These are phyloP conservation scores for Cucurbita argyrosperma DNA, from an alignment of 306 rosid species.

Conservation along the genomic window DNA sequence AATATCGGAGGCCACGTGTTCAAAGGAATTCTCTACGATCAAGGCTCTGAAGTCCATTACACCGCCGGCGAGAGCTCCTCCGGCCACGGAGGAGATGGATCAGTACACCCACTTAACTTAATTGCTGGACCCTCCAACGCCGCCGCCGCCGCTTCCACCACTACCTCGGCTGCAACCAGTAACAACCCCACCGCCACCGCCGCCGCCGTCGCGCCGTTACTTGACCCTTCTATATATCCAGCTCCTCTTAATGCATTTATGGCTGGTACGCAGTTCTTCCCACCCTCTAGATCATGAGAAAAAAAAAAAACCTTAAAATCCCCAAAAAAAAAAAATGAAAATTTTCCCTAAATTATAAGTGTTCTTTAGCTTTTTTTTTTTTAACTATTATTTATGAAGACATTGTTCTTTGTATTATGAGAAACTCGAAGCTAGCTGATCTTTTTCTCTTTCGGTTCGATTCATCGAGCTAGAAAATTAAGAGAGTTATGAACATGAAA, in stretches of 20 bases:
- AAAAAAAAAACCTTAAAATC: background rate
- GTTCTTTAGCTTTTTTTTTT: background rate
- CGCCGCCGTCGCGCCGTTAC: conserved; percentile 7
- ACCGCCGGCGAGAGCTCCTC: conserved; percentile 45
- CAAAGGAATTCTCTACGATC: conserved; percentile 91
- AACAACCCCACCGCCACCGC: background rate
- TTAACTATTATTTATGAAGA: background rate
- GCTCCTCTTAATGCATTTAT: conserved; percentile 74
- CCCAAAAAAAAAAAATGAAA: background rate
- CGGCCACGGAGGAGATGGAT: conserved; percentile 30
- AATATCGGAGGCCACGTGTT: conserved; percentile 88
- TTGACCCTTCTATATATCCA: conserved; percentile 65
- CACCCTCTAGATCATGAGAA: conserved; percentile 56
- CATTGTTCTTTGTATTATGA: no score
- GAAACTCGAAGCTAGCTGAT: no score
- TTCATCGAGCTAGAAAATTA: no score
- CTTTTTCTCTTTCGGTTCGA: no score
- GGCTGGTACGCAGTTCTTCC: conserved; percentile 97
- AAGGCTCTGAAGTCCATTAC: conserved; percentile 48
- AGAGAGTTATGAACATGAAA: no score
- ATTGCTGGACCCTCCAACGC: conserved; percentile 16
- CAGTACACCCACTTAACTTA: conserved; percentile 31
- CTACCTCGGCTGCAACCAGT: conserved; percentile 7
- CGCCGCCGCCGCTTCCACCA: conserved; percentile 1
- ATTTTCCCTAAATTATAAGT: background rate